Base-by-base conservation (phyloP, 2,329 filamentous ascomycete genomes). In the Emmonsiellopsis sp. region DNA sequence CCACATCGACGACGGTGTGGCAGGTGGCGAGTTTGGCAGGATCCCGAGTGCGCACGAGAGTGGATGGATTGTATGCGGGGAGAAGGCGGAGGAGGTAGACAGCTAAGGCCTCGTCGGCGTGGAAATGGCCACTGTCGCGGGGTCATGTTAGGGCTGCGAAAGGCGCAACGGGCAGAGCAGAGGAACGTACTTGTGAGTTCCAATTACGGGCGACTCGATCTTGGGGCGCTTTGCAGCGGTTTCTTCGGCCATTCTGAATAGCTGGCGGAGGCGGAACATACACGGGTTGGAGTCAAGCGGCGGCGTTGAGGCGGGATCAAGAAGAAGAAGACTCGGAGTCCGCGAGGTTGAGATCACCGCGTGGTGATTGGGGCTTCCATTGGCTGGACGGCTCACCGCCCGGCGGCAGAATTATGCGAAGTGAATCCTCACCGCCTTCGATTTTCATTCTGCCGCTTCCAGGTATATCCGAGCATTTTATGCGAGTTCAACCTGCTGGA, bases 1-100 rank as follows among this genome's bases (percentile, higher is more conserved):
- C 91, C n/a, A 97, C 93, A 67, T 98, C 93, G 62, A 97, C 92
- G 55, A 98, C 91, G 53, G 89, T 95, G 76, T 96, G 88, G 78
- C 92, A 96, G 55, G 80, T 82, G 42, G 83, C 80, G 40, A 98
- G 85, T 34, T 85, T 69, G 31, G 82, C 79, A 14, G 89, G 83
- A 71, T 98, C 90, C 64, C 93, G 87, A 47, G 91, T 95, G 62
- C 93, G 90, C 49, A 95, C 77, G 43, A 98, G 85, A 43, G 78
- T 69, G 31, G 89, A 85, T 61, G 79, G 74, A 53, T 78, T 70
- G 77, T 97, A 98, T 55, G 84, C 75, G 21, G 93, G 92, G 14
- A 97, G 86, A 54, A 87, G 81, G 60, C 90, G 89, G 62, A 98
- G 87, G 78, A 98, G 89, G 77, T 95, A 90, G 59, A 98, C 91